Percentiles rank a stretch among this genome's conserved stretches.
Conservation (phyloP, 345 rosid genomes). For the Camelina hispida region DNA sequence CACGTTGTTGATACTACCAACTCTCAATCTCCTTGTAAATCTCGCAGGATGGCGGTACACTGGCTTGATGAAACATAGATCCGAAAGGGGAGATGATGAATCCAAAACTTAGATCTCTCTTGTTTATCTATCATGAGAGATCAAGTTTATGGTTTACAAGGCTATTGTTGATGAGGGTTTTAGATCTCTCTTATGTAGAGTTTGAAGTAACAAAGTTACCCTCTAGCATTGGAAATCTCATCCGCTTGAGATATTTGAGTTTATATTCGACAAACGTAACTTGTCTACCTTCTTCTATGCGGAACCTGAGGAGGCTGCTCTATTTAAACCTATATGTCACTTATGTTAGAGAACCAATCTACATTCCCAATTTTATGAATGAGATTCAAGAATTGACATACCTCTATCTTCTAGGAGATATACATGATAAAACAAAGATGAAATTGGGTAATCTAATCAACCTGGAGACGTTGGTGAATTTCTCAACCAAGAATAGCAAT, state of each 20-base stretch:
- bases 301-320: background rate
- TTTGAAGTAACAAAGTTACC: no score
- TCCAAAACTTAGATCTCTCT: background rate
- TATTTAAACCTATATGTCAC: background rate
- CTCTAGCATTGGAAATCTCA: no score
- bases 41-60: background rate
- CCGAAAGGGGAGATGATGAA: background rate
- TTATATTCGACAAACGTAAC: background rate
- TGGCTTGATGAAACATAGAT: no score
- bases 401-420: background rate
- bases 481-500: background rate
- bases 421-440: background rate
- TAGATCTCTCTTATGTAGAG: no score
- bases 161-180: no score
- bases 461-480: constrained; percentile 1
- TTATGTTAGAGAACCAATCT: no score
- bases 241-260: no score
- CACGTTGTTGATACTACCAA: background rate
- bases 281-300: background rate
- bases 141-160: no score
- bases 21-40: background rate
- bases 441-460: constrained; percentile 27
- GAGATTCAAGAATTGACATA: constrained; percentile 13
- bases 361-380: constrained; percentile 25
- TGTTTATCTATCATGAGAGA: background rate